A percentile compares a stretch with the other conserved stretches of the same genome.
These are phyloP conservation scores for Dillenia suffruticosa DNA, from an alignment of 164 flowering plant species.

Conservation along the genomic window DNA sequence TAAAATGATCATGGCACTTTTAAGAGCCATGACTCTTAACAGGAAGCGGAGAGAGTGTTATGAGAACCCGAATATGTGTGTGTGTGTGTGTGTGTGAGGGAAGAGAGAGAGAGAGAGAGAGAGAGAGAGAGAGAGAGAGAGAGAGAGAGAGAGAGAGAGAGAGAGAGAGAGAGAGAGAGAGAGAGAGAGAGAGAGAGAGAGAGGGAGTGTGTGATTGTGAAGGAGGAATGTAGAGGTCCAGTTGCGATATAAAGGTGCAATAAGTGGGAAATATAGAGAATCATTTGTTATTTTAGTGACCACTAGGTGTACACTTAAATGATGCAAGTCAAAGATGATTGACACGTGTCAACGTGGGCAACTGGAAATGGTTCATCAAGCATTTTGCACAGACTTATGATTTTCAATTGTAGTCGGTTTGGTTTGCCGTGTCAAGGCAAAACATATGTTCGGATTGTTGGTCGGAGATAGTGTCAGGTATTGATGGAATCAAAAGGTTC, in stretches of 20 bases:
- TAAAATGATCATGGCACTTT: conserved; percentile 27
- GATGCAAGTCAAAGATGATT: conserved; percentile 9
- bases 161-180: conserved; percentile 1
- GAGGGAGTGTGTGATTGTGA: neutral
- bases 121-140: neutral
- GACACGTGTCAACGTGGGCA: neutral
- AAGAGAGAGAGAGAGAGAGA: neutral
- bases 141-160: conserved; percentile 1
- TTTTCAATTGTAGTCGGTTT: too few species aligned
- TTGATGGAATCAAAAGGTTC: too few species aligned
- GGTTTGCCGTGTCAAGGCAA: too few species aligned
- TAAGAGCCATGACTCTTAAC: conserved; percentile 29
- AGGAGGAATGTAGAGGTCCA: too few species aligned
- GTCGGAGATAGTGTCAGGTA: too few species aligned
- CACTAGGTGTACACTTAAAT: neutral
- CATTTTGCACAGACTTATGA: too few species aligned
- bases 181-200: neutral
- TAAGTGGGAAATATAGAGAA: too few species aligned
- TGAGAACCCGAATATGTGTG: too few species aligned
- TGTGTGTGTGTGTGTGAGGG: too few species aligned
- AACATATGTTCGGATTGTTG: too few species aligned
- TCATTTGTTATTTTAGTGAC: too few species aligned
- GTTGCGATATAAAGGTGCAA: too few species aligned
- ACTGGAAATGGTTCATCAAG: neutral
- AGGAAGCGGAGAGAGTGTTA: neutral